Percentiles rank a stretch among this genome's conserved stretches.
phyloP scores from a whole-genome alignment of 805 yeast species.

The Kuraishia ogatae region DNA sequence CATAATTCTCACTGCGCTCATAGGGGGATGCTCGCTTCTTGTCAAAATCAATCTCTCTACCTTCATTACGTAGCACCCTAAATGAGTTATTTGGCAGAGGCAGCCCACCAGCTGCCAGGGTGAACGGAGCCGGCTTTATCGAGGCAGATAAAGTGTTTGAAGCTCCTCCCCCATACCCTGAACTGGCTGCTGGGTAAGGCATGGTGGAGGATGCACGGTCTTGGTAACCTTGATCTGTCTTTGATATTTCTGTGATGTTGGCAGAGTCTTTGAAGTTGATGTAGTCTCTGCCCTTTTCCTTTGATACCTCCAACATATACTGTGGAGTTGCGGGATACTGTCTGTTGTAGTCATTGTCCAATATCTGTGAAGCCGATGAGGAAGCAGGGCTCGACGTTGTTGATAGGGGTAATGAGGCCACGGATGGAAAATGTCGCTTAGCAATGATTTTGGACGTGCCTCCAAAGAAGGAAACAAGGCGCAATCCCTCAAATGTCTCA shows the following conservation, averaged over 20 bases:
- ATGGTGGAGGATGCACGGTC: not conserved
- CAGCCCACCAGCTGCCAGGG: not conserved
- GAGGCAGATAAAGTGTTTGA: not conserved
- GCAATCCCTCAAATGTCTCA: slow-evolving; percentile 27
- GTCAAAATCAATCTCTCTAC: slow-evolving; percentile 73
- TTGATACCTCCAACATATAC: slow-evolving; percentile 35
- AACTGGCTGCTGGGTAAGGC: not conserved
- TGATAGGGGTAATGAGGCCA: slow-evolving; percentile 4
- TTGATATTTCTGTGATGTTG: not conserved
- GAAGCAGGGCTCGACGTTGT: slow-evolving; percentile 43
- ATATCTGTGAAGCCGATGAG: slow-evolving; percentile 44
- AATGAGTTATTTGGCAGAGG: slow-evolving; percentile 32
- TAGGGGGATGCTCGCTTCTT: slow-evolving; percentile 72
- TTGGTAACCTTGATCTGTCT: not conserved
- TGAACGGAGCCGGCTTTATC: not conserved
- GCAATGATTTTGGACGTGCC: slow-evolving; percentile 16
- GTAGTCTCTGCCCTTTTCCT: slow-evolving; percentile 34
- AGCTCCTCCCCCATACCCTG: not conserved
- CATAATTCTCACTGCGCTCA: slow-evolving; percentile 40
- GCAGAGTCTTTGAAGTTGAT: slow-evolving; percentile 43
- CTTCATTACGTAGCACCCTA: slow-evolving; percentile 57
- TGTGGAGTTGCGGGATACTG: slow-evolving; percentile 64
- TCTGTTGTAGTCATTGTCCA: slow-evolving; percentile 29
- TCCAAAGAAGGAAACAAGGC: slow-evolving; percentile 23
- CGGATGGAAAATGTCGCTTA: slow-evolving; percentile 4